Percentiles rank a stretch among this genome's conserved stretches.
These are phyloP conservation scores for Pyracantha coccinea DNA, from an alignment of 331 rosid species.

Conservation along the genomic window DNA sequence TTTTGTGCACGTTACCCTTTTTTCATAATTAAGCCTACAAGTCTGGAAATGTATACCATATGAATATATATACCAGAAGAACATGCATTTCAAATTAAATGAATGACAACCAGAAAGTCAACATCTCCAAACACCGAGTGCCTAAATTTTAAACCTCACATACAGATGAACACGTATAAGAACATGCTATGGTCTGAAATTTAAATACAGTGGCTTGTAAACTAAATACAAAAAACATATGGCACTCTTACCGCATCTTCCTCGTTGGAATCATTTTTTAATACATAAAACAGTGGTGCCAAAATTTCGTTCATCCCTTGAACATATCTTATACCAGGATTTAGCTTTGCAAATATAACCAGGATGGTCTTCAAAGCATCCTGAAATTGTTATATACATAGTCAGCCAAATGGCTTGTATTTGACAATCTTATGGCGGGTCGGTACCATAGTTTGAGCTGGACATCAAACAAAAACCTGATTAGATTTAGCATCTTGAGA, in stretches of 20 bases:
- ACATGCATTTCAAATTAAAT: background rate
- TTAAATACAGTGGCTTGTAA: no score
- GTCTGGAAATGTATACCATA: background rate
- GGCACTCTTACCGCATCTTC: conserved; percentile 64
- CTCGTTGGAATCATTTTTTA: conserved; percentile 83
- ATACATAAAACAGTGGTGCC: conserved; percentile 89
- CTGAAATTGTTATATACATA: conserved; percentile 42
- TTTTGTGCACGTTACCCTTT: background rate
- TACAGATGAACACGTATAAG: background rate
- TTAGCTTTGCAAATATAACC: conserved; percentile 85
- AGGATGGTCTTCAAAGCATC: conserved; percentile 75
- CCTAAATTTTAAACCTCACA: background rate
- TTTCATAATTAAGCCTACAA: background rate
- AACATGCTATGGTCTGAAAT: background rate
- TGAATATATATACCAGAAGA: background rate
- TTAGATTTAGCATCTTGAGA: conserved; percentile 76
- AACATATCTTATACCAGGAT: conserved; percentile 97
- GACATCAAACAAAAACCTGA: conserved; percentile 46
- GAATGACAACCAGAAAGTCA: background rate
- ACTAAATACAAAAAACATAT: background rate
- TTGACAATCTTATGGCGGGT: background rate
- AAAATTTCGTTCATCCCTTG: conserved; percentile 98
- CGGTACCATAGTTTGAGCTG: conserved; percentile 1
- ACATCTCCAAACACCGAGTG: background rate
- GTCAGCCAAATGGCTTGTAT: conserved; percentile 8